These are phyloP conservation scores for Botrytis tulipae DNA, from an alignment of 2,329 filamentous ascomycete species.

Conservation along the genomic window DNA sequence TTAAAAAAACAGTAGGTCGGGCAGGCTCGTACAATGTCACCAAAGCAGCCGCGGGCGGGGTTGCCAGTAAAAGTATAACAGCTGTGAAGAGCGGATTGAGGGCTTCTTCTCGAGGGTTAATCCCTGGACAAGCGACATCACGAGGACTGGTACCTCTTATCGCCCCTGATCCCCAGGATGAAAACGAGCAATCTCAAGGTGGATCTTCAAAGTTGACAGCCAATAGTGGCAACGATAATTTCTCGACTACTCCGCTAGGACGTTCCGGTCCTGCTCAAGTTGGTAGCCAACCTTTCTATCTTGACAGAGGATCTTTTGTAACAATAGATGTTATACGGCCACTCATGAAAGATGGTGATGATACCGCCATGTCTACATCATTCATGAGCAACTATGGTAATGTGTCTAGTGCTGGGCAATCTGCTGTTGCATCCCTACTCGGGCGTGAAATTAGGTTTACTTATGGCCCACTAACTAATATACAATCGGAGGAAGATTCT, in stretches of 20 bases:
- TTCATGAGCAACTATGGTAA: neutral
- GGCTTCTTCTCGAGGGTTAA: neutral
- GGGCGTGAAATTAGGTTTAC: neutral
- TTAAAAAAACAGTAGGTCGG: conserved; percentile 4
- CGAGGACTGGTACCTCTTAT: neutral
- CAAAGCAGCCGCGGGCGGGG: neutral
- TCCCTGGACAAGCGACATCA: neutral
- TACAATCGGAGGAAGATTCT: neutral
- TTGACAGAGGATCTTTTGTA: conserved; percentile 4
- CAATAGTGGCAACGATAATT: neutral
- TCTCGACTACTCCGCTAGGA: neutral
- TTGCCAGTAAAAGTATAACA: neutral
- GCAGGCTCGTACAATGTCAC: neutral
- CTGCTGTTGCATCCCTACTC: conserved; percentile 3
- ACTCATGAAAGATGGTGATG: conserved; percentile 3
- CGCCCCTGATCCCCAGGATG: neutral
- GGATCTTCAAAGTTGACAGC: neutral
- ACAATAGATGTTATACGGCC: conserved; percentile 14
- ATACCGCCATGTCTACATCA: neutral
- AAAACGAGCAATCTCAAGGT: neutral
- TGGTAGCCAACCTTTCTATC: conserved; percentile 10
- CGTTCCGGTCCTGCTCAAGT: conserved; percentile 3
- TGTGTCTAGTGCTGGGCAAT: neutral
- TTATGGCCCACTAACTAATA: neutral
- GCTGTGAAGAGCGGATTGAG: conserved; percentile 1